Evolutionary conservation across 257 asterid species (phyloP), one percentile per base, ranked within the genome.

Genomic region (Solanum medicagineum): DNA sequence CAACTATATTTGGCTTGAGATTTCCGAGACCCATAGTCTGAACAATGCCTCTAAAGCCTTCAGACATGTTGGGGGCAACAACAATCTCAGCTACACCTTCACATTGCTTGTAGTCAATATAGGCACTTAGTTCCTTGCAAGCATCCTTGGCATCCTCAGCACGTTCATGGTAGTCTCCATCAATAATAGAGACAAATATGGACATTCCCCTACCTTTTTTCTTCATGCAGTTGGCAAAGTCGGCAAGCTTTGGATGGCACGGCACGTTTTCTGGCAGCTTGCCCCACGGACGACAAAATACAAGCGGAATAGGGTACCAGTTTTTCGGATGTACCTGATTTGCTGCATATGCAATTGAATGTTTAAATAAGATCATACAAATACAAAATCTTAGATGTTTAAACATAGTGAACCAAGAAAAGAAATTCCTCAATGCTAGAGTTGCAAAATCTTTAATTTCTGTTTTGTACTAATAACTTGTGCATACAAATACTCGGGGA

Each of bases 151-250:
- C 99, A 83, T 95, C 97, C 87, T 95, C 98, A 2, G 98, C 98
- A 86, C 95, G 88, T 86, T 94, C 98, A 6, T 94, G 96, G 87
- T 96, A 96, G 86, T 96, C 99, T 36, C 99, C 99, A 19, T 96
- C 99, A 10, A 96, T 88, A 86, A 96, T 96, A 80, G 98, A 95
- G 87, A 96, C 95, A 71, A 96, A 96, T 85, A 96, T 92, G 73
- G 99, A 95, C 98, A 96, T 93, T 81, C 99, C 99, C 89, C 99
- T 90, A 86, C 99, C 99, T 87, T 96, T 96, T 90, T 96, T 96
- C 93, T 96, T 96, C 98, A 96, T 93, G 87, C 91, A 96, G 84
- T 96, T 96, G 44, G 99, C 99, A 70, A 96, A 96, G 86, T 96
- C 99, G 0, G 99, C 99, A 40, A 96, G 98, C 90, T 96, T 96